Evolutionary conservation across 805 yeast species (phyloP), one percentile per base, ranked within the genome.

Genomic region (Starmerella powellii): DNA sequence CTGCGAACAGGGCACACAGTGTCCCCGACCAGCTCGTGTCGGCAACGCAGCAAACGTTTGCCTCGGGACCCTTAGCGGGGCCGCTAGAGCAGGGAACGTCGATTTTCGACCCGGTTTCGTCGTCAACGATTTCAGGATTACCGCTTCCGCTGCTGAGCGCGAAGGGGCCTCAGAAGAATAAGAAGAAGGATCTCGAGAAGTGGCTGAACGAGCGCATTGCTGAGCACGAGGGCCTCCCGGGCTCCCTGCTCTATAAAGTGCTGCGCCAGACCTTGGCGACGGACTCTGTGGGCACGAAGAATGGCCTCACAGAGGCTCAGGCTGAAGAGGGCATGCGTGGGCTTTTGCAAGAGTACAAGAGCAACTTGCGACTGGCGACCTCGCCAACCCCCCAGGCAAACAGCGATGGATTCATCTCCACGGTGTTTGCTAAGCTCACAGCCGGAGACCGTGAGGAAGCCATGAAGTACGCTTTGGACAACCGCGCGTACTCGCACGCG

Each of bases 401-500:
- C 8, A n/a, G 27, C 26, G 31, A 15, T 19, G 29, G 4, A 3
- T 17, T 36, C 2, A 3, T 15, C 42, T 30, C 54, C 40, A 51
- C 56, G 32, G 46, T 66, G 46, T 53, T 60, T 53, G 48, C 59
- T 49, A 57, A 66, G 33, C 63, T 76, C 31, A 77, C 75, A 49
- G 60, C 63, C 4, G 95, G 95, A 1, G 68, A 78, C 43, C 72
- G 76, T 19, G 74, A 72, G 12, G 71, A 67, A 4, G 95, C 95
- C 0, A 60, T 86, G 37, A 65, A 70, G 19, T 63, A 67, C 41
- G 77, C 91, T 1, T 57, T 86, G 16, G 65, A 70, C 1, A 71
- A 73, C 40, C 71, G 74, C 8, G 82, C 83, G 50, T 87, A 83
- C 80, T 76, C 88, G 0, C 66, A 86, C 59, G 80, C 95, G 0